phyloP scores from a whole-genome alignment of 2,329 filamentous ascomycete species.

The Gaeumannomyces sp. region DNA sequence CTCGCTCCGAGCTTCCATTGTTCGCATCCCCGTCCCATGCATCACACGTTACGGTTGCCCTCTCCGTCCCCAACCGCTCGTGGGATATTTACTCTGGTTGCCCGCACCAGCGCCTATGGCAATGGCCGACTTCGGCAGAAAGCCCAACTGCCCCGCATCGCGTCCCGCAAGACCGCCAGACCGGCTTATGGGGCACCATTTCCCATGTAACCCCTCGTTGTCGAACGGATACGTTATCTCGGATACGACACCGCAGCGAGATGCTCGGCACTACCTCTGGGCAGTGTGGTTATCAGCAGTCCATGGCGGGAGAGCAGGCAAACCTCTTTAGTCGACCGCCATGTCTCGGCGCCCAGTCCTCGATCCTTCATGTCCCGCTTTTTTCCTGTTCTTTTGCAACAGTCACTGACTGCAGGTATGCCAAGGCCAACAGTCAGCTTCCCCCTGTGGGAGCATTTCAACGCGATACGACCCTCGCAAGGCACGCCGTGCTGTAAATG shows the following conservation, averaged over 20 bases:
- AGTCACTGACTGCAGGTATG: background rate
- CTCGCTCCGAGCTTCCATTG: too few relatives aligned
- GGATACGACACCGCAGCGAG: background rate
- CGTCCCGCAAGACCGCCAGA: background rate
- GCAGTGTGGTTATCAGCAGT: background rate
- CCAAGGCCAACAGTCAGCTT: background rate
- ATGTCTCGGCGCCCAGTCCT: background rate
- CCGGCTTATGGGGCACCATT: background rate
- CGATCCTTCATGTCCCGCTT: background rate
- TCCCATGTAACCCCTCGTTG: background rate
- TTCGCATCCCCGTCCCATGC: too few relatives aligned
- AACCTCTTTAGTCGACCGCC: background rate
- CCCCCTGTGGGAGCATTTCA: background rate
- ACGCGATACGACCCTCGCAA: background rate
- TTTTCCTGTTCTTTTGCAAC: background rate
- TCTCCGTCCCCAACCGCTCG: background rate
- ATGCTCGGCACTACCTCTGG: background rate
- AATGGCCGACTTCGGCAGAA: too few relatives aligned
- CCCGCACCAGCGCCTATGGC: background rate
- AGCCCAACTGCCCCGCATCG: background rate
- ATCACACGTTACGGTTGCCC: too few relatives aligned
- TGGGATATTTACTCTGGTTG: background rate
- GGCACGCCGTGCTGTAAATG: too few relatives aligned
- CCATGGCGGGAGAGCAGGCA: background rate
- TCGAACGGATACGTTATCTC: background rate